Conservation (phyloP, 441 rosid genomes). For the Corymbia citriodora region DNA sequence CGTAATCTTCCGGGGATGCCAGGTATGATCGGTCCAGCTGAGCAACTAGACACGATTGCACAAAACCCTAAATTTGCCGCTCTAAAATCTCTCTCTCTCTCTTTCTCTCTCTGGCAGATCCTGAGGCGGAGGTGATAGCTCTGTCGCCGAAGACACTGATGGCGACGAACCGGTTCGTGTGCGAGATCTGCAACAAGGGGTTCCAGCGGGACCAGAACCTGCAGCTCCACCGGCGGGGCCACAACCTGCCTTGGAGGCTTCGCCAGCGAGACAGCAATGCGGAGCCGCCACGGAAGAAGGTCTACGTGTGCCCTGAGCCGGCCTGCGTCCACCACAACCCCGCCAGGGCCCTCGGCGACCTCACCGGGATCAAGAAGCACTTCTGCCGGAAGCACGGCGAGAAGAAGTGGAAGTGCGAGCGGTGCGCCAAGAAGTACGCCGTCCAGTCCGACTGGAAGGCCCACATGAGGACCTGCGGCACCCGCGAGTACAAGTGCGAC, state of each 20-base stretch:
- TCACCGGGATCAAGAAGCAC: slow-evolving; percentile 76
- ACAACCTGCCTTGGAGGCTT: slow-evolving; percentile 74
- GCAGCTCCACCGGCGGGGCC: slow-evolving; percentile 84
- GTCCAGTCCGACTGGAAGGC: slow-evolving; percentile 80
- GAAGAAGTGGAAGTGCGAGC: slow-evolving; percentile 76
- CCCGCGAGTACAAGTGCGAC: slow-evolving; percentile 65
- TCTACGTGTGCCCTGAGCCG: slow-evolving; percentile 65
- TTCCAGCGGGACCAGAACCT: slow-evolving; percentile 76
- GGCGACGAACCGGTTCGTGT: slow-evolving; percentile 61
- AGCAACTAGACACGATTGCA: not conserved
- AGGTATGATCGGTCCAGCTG: slow-evolving; percentile 21
- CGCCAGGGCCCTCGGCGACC: slow-evolving; percentile 66
- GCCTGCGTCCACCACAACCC: slow-evolving; percentile 64
- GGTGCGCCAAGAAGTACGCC: slow-evolving; percentile 70
- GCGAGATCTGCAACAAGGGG: slow-evolving; percentile 78
- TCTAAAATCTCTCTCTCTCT: not conserved
- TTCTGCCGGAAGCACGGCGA: slow-evolving; percentile 70
- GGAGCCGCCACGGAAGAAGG: slow-evolving; percentile 45
- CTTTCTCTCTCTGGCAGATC: slow-evolving; percentile 33
- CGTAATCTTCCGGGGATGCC: slow-evolving; percentile 81
- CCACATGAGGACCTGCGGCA: slow-evolving; percentile 76
- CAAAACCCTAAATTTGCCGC: not conserved
- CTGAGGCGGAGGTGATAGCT: slow-evolving; percentile 62
- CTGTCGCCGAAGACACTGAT: slow-evolving; percentile 54
- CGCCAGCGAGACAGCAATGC: slow-evolving; percentile 40